Base-by-base conservation (phyloP, 306 rosid genomes). In the Lathyrus tuberosus region DNA sequence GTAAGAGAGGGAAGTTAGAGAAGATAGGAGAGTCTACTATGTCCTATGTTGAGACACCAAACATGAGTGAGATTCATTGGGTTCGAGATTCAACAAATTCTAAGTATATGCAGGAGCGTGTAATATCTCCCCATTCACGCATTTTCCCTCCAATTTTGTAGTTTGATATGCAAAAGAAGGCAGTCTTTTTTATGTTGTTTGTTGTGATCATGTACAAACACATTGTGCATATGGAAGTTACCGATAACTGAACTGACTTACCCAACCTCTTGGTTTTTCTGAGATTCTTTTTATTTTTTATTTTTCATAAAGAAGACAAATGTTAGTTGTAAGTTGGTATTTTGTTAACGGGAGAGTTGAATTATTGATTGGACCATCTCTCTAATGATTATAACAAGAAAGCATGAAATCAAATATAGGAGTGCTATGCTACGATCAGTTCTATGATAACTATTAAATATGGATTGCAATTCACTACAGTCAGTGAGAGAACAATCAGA, bases 41-140 rank as follows among this genome's bases (percentile, higher is more conserved):
- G 96, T 74, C 86, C 5, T 89, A 22, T 62, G 86, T 82, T 37
- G 91, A 89, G 83, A 83, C 89, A 3, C 95, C 96, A 11, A 92
- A 92, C 75, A 79, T 92, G 89, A 88, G 98, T 17, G 91, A 92
- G 83, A 89, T 89, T 65, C 89, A 71, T 18, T 92, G 98, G 96
- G 56, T 80, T 80, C 88, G 71, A 30, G 83, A 86, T n/a, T 83
- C 84, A 0, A 79, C 22, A 6, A 47, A 83, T 76, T 59, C 86
- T 3, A 85, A 52, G 75, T 84, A 77, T 51, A 75, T 82, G 16
- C 86, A 79, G 37, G 88, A 86, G 2, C 33, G 69, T 68, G 75
- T 89, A 24, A 65, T 82, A 28, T 92, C 85, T 4, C 81, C 92
- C 13, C 80, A 70, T 54, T 54, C 61, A 11, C 8, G n/a, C 16